Conservation (phyloP, 345 rosid species). For the Brassica nigra region DNA sequence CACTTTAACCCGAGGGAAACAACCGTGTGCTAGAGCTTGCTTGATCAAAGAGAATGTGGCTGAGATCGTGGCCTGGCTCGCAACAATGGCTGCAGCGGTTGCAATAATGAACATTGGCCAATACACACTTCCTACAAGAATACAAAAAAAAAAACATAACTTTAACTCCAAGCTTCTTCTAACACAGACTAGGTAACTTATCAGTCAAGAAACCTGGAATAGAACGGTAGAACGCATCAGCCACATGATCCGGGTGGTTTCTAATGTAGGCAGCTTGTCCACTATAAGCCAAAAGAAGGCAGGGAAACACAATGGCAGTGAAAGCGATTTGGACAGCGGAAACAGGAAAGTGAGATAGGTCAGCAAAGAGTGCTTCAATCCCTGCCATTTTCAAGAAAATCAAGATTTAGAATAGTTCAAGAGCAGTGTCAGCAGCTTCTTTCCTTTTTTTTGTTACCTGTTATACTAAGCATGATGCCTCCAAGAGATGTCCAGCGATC, state of each 20-base stretch:
- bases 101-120: slow-evolving; percentile 85
- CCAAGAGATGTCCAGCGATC: slow-evolving; percentile 83
- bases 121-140: slow-evolving; percentile 48
- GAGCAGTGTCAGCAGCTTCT: neutral
- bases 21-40: slow-evolving; percentile 86
- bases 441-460: slow-evolving; percentile 43
- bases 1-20: slow-evolving; percentile 87
- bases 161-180: neutral
- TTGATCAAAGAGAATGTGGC: slow-evolving; percentile 88
- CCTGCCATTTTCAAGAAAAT: slow-evolving; percentile 47
- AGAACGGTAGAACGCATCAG: slow-evolving; percentile 75
- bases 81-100: slow-evolving; percentile 74
- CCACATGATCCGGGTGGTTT: slow-evolving; percentile 58
- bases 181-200: neutral
- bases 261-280: slow-evolving; percentile 91
- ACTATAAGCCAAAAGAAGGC: slow-evolving; percentile 78
- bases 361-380: slow-evolving; percentile 88
- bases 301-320: slow-evolving; percentile 72
- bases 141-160: neutral
- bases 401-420: neutral
- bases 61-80: slow-evolving; percentile 89
- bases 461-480: slow-evolving; percentile 82
- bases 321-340: slow-evolving; percentile 68
- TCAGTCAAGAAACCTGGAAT: slow-evolving; percentile 47
- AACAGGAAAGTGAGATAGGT: slow-evolving; percentile 79